These are phyloP conservation scores for Aspergillus tanneri DNA, from an alignment of 2,329 filamentous ascomycete species.

Conservation along the genomic window DNA sequence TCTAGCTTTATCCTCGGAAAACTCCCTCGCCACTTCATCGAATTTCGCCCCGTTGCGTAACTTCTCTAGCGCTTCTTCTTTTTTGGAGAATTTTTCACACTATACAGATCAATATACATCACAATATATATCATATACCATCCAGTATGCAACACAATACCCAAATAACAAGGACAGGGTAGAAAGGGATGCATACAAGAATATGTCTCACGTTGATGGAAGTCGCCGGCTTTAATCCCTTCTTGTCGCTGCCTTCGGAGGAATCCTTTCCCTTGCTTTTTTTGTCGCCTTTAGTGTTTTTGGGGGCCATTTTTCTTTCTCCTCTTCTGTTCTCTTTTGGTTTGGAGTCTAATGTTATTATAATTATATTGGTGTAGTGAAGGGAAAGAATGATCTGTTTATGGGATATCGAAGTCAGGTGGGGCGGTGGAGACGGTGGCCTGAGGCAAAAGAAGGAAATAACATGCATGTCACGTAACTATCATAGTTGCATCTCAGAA, in stretches of 20 bases:
- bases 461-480: background rate
- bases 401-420: no score
- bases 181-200: constrained; percentile 43
- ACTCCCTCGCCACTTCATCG: constrained; percentile 64
- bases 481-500: background rate
- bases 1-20: constrained; percentile 64
- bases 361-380: no score
- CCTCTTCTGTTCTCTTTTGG: no score
- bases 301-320: constrained; percentile 50
- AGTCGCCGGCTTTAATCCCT: constrained; percentile 56
- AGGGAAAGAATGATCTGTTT: background rate
- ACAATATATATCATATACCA: background rate
- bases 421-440: no score
- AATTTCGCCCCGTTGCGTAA: constrained; percentile 61
- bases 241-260: constrained; percentile 32
- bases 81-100: constrained; percentile 65
- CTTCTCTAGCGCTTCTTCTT: constrained; percentile 64
- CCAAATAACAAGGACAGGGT: background rate
- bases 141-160: background rate
- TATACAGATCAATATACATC: constrained; percentile 20
- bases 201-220: constrained; percentile 67
- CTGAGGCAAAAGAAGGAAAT: background rate
- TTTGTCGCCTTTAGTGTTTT: constrained; percentile 42
- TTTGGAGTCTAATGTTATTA: no score
- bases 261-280: constrained; percentile 44